These are phyloP conservation scores for Ustilago nuda DNA, from an alignment of 1,284 basidiomycete genomes.

Conservation along the genomic window DNA sequence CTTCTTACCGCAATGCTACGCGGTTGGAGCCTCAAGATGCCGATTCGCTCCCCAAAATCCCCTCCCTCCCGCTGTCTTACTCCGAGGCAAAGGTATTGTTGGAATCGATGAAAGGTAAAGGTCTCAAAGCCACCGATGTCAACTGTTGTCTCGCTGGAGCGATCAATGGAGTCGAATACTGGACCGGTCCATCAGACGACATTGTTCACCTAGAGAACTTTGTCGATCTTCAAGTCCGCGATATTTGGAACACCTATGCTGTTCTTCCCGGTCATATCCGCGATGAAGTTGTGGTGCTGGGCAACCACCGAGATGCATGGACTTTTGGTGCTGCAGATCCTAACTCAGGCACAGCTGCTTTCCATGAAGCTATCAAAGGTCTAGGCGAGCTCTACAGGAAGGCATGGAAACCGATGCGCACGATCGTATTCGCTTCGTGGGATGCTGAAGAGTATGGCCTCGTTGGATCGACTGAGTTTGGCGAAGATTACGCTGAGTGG, in stretches of 20 bases:
- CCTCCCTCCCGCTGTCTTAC: conserved; percentile 77
- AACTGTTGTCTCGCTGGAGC: conserved; percentile 73
- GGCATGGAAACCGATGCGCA: conserved; percentile 90
- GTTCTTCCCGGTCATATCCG: conserved; percentile 87
- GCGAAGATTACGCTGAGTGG: conserved; percentile 87
- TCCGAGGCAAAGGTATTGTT: conserved; percentile 72
- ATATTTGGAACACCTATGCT: conserved; percentile 82
- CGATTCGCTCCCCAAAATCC: conserved; percentile 82
- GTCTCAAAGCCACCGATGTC: conserved; percentile 74
- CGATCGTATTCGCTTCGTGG: conserved; percentile 89
- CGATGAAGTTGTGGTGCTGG: conserved; percentile 83
- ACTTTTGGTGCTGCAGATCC: conserved; percentile 79
- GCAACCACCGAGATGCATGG: conserved; percentile 71
- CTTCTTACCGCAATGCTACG: conserved; percentile 85
- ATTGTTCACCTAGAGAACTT: conserved; percentile 53
- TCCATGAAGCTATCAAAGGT: conserved; percentile 85
- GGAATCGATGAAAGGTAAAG: conserved; percentile 68
- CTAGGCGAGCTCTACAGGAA: conserved; percentile 78
- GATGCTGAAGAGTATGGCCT: conserved; percentile 94
- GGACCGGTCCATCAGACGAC: conserved; percentile 70
- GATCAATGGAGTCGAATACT: conserved; percentile 72
- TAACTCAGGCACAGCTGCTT: conserved; percentile 84
- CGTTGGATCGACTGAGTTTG: conserved; percentile 87
- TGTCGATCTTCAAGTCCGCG: conserved; percentile 52
- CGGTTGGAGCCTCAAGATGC: conserved; percentile 73